phyloP scores from a whole-genome alignment of 2,329 filamentous ascomycete genomes.

The Ophiocordyceps camponoti-leonardi region DNA sequence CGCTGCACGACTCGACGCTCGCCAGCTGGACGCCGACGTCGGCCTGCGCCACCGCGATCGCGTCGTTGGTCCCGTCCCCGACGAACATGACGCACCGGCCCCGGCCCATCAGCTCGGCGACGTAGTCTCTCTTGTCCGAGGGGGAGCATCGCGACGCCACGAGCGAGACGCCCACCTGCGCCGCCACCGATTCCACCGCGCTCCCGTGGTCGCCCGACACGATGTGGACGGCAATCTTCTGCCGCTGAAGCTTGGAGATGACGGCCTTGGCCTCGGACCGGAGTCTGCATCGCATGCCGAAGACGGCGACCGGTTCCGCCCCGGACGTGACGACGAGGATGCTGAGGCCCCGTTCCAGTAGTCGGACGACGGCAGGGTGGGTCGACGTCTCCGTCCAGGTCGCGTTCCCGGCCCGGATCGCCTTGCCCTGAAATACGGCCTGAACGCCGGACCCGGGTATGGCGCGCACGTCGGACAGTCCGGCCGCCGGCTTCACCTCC shows the following conservation, averaged over 20 bases:
- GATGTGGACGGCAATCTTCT: conserved; percentile 32
- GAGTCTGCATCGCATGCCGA: conserved; percentile 24
- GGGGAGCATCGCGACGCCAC: conserved; percentile 29
- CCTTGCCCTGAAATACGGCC: conserved; percentile 12
- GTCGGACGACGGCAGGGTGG: conserved; percentile 5
- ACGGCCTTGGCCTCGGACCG: conserved; percentile 22
- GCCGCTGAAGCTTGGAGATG: conserved; percentile 24
- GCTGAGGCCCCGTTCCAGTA: conserved; percentile 9
- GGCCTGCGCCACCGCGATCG: conserved; percentile 41
- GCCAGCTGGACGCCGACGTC: conserved; percentile 42
- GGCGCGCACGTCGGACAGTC: conserved; percentile 13
- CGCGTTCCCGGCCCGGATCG: conserved; percentile 26
- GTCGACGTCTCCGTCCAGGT: conserved; percentile 19
- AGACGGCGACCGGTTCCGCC: conserved; percentile 22
- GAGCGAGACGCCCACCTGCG: conserved; percentile 20
- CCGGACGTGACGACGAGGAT: conserved; percentile 11
- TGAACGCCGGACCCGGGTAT: conserved; percentile 22
- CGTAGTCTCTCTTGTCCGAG: conserved; percentile 34
- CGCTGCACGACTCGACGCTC: conserved; percentile 22
- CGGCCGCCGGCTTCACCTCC: background rate
- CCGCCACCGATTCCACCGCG: conserved; percentile 30
- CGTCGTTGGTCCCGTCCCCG: conserved; percentile 49
- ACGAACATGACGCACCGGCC: conserved; percentile 32
- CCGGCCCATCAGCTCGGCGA: conserved; percentile 19
- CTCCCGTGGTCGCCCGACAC: conserved; percentile 37